These are phyloP conservation scores for Bipolaris cookei DNA, from an alignment of 2,329 filamentous ascomycete species.

Conservation along the genomic window DNA sequence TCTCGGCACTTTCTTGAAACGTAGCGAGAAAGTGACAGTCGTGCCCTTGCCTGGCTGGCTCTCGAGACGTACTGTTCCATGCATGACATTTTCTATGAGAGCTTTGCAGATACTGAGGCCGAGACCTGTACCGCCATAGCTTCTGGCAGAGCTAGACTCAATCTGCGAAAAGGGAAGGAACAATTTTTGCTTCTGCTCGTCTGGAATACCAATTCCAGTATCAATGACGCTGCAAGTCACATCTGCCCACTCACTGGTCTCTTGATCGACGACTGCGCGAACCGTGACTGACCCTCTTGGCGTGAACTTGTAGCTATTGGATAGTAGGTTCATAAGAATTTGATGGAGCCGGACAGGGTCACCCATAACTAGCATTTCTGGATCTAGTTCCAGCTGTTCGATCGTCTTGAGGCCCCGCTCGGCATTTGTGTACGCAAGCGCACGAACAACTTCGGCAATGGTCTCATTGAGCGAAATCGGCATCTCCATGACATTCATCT, in stretches of 20 bases:
- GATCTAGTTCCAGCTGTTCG: slow-evolving; percentile 62
- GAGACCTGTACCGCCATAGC: slow-evolving; percentile 89
- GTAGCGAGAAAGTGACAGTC: slow-evolving; percentile 78
- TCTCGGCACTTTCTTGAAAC: slow-evolving; percentile 80
- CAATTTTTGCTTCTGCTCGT: slow-evolving; percentile 80
- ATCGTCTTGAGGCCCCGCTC: slow-evolving; percentile 66
- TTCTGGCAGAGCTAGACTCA: slow-evolving; percentile 85
- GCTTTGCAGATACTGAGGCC: slow-evolving; percentile 95
- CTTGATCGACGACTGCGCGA: slow-evolving; percentile 72
- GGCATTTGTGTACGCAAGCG: slow-evolving; percentile 67
- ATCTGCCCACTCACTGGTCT: slow-evolving; percentile 72
- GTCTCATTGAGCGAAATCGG: slow-evolving; percentile 61
- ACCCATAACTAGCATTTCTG: slow-evolving; percentile 60
- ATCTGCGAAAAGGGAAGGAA: slow-evolving; percentile 95
- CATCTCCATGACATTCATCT: slow-evolving; percentile 66
- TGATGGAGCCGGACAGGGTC: slow-evolving; percentile 60
- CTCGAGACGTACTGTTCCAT: slow-evolving; percentile 81
- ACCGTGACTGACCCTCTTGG: slow-evolving; percentile 86
- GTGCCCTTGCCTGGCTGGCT: slow-evolving; percentile 75
- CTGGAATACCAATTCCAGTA: slow-evolving; percentile 88
- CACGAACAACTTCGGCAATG: slow-evolving; percentile 68
- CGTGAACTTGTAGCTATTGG: slow-evolving; percentile 94
- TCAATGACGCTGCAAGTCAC: slow-evolving; percentile 87
- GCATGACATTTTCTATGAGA: slow-evolving; percentile 90
- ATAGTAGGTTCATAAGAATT: slow-evolving; percentile 77